Base-by-base conservation (phyloP, 2,329 filamentous ascomycete genomes). In the Scolecobasidium constrictum region DNA sequence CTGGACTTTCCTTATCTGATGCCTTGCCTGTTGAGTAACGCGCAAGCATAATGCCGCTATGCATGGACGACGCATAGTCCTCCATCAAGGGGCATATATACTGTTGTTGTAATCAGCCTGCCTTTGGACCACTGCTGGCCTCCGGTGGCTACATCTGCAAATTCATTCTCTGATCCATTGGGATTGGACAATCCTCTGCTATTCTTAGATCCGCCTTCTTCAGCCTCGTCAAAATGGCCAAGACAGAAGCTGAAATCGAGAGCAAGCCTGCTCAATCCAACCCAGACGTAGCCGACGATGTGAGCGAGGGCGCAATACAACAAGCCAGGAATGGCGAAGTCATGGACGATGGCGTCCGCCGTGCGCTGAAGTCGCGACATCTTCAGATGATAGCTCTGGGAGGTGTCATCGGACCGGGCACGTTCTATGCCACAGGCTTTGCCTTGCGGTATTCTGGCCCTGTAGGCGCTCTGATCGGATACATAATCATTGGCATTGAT, bases 341-440 rank as follows among this genome's bases (percentile, higher is more conserved):
- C 34, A 36, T 36, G 7, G 34, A 13, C 17, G 34, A 36, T 17
- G 18, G 18, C 6, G 69, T 96, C 38, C 45, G 45, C n/a, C 52
- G 52, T 48, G 46, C 78, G 59, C 64, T 92, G 51, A 90, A 90
- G 64, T 77, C 79, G 19, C 71, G 86, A 31, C 86, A 92, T 65
- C 57, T 92, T 52, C 85, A 92, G 66, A 92, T 92, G 85, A 92
- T 92, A 68, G 85, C 86, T 5, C 87, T 92, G 52, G 85, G 85
- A 48, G 85, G 85, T 19, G 86, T 82, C 5, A 90, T 92, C 34
- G 84, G 81, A 46, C 88, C 83, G 17, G 86, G 84, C 40, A 43
- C 52, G n/a, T 52, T 47, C 39, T 49, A 55, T 19, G 50, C 48
- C 28, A 85, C 85, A 37, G 53, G 53, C 17, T 47, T 44, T 34